phyloP scores from a whole-genome alignment of 768 basidiomycete species.

The Hericium rajendrae region DNA sequence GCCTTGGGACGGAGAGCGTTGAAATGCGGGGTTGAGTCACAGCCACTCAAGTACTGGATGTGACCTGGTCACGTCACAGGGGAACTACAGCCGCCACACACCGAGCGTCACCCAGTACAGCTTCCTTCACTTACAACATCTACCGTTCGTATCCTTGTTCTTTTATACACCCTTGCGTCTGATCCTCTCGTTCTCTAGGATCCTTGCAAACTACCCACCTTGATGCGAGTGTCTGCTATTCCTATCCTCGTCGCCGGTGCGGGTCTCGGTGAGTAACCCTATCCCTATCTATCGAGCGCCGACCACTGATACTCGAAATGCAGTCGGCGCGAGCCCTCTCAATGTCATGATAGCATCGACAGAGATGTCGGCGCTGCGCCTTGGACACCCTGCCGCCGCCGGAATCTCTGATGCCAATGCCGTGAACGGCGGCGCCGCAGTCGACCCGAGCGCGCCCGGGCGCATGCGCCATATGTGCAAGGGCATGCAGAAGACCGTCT shows the following conservation, averaged over 20 bases:
- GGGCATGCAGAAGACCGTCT: conserved; percentile 6
- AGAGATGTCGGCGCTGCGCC: conserved; percentile 4
- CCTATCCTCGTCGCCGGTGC: conserved; percentile 3
- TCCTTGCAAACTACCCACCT: background rate
- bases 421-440: background rate
- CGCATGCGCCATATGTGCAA: conserved; percentile 12
- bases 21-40: too few species aligned
- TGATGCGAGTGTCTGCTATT: background rate
- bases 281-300: background rate
- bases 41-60: too few species aligned
- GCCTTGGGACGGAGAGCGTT: too few species aligned
- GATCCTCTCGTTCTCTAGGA: background rate
- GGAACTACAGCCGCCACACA: too few species aligned
- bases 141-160: background rate
- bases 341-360: conserved; percentile 4
- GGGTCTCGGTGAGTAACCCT: conserved; percentile 6
- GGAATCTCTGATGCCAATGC: background rate
- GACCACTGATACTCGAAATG: background rate
- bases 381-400: conserved; percentile 8
- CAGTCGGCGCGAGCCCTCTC: conserved; percentile 8
- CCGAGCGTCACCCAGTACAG: too few species aligned
- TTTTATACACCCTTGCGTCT: background rate
- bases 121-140: background rate
- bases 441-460: background rate
- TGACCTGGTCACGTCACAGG: too few species aligned